Percentiles rank a stretch among this genome's conserved stretches.
Conservation (phyloP, 805 yeast species). For the Pichia paraexigua region DNA sequence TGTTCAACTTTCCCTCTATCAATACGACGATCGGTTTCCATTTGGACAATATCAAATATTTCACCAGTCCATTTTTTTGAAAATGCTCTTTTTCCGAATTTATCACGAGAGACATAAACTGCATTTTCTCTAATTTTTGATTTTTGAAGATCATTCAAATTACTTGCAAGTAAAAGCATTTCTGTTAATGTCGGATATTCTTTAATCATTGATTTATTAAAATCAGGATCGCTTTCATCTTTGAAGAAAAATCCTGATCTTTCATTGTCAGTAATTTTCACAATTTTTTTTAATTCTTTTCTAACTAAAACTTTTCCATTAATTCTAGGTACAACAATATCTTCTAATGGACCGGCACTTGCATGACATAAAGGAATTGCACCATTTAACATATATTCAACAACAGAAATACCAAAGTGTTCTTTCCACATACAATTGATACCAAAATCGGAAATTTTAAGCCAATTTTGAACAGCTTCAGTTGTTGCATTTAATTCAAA, state of each 20-base stretch:
- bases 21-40: conserved; percentile 17
- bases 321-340: conserved; percentile 57
- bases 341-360: conserved; percentile 89
- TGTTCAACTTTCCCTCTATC: conserved; percentile 25
- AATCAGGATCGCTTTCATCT: conserved; percentile 64
- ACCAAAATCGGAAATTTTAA: conserved; percentile 60
- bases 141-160: conserved; percentile 12
- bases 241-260: conserved; percentile 76
- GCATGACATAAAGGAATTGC: conserved; percentile 86
- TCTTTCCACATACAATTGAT: conserved; percentile 99
- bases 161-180: conserved; percentile 33
- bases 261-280: conserved; percentile 19
- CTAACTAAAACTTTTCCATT: conserved; percentile 17
- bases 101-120: conserved; percentile 17
- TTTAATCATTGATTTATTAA: conserved; percentile 19
- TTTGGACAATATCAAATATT: conserved; percentile 8
- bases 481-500: conserved; percentile 62
- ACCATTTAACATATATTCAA: conserved; percentile 83
- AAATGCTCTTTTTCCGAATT: conserved; percentile 23
- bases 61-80: conserved; percentile 18
- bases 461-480: conserved; percentile 44
- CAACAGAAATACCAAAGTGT: conserved; percentile 97
- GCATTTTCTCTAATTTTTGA: conserved; percentile 17
- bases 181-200: conserved; percentile 34
- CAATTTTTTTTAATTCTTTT: not conserved